phyloP scores from a whole-genome alignment of 352 stramenopile genomes.

The Sclerospora graminicola region DNA sequence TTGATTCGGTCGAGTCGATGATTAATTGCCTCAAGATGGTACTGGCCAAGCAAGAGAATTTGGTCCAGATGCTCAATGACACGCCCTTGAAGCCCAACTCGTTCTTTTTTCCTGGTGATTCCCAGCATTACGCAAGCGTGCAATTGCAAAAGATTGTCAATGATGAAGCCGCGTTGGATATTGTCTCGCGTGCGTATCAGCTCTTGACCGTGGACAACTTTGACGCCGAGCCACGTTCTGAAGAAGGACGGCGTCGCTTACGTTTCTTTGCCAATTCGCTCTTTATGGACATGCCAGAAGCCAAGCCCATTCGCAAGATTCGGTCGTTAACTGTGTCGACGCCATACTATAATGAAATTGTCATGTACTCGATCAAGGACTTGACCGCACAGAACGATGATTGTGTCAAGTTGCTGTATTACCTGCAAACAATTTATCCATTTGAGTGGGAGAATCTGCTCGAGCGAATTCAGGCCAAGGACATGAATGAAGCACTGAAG shows the following conservation, averaged over 20 bases:
- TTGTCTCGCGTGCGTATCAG: slow-evolving; percentile 75
- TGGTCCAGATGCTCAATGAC: slow-evolving; percentile 76
- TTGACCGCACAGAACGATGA: slow-evolving; percentile 79
- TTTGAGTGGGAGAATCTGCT: slow-evolving; percentile 78
- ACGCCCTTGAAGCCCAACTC: slow-evolving; percentile 75
- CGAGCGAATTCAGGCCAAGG: slow-evolving; percentile 61
- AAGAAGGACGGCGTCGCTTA: slow-evolving; percentile 67
- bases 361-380: slow-evolving; percentile 83
- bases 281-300: slow-evolving; percentile 84
- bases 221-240: slow-evolving; percentile 69
- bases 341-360: slow-evolving; percentile 83
- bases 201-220: slow-evolving; percentile 80
- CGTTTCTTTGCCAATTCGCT: slow-evolving; percentile 83
- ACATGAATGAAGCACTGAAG: slow-evolving; percentile 72
- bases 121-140: slow-evolving; percentile 64
- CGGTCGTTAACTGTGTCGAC: slow-evolving; percentile 68
- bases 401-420: slow-evolving; percentile 94
- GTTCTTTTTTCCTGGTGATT: slow-evolving; percentile 80
- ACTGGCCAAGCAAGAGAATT: slow-evolving; percentile 67
- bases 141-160: slow-evolving; percentile 78
- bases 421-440: slow-evolving; percentile 85
- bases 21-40: slow-evolving; percentile 81
- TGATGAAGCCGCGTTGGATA: slow-evolving; percentile 65
- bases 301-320: slow-evolving; percentile 78
- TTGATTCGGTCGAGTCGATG: slow-evolving; percentile 70